phyloP scores from a whole-genome alignment of 306 rosid species.

The Ziziphus jujuba region DNA sequence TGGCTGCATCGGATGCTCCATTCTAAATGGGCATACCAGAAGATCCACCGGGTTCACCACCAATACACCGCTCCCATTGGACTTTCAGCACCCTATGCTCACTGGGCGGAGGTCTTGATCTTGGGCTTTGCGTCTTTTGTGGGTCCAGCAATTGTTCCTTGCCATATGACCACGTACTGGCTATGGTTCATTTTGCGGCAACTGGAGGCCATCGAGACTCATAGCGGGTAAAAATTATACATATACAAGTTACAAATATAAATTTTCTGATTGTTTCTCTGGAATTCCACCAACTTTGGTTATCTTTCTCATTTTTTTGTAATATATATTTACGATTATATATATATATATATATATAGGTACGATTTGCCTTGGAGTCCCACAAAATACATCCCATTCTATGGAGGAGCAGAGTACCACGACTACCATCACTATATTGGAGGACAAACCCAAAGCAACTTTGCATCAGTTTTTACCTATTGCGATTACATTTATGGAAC shows the following conservation, averaged over 20 bases:
- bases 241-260: no score
- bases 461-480: slow-evolving; percentile 64
- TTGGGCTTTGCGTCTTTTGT: slow-evolving; percentile 54
- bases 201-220: slow-evolving; percentile 60
- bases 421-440: slow-evolving; percentile 79
- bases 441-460: slow-evolving; percentile 63
- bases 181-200: slow-evolving; percentile 58
- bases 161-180: slow-evolving; percentile 60
- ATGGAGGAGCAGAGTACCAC: slow-evolving; percentile 69
- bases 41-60: slow-evolving; percentile 64
- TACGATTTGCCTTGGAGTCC: slow-evolving; percentile 59
- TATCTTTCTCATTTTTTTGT: neutral
- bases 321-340: neutral
- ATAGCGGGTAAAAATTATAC: slow-evolving; percentile 46
- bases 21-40: slow-evolving; percentile 48
- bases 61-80: slow-evolving; percentile 56
- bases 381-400: slow-evolving; percentile 60
- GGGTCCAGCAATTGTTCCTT: slow-evolving; percentile 55
- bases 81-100: slow-evolving; percentile 65
- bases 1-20: slow-evolving; percentile 64
- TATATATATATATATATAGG: slow-evolving; percentile 24
- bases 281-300: neutral
- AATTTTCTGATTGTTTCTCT: no score
- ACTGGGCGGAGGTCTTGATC: slow-evolving; percentile 58
- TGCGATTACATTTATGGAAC: slow-evolving; percentile 73